Conservation (phyloP, 768 basidiomycete species). For the Tylopilus intermedius region DNA sequence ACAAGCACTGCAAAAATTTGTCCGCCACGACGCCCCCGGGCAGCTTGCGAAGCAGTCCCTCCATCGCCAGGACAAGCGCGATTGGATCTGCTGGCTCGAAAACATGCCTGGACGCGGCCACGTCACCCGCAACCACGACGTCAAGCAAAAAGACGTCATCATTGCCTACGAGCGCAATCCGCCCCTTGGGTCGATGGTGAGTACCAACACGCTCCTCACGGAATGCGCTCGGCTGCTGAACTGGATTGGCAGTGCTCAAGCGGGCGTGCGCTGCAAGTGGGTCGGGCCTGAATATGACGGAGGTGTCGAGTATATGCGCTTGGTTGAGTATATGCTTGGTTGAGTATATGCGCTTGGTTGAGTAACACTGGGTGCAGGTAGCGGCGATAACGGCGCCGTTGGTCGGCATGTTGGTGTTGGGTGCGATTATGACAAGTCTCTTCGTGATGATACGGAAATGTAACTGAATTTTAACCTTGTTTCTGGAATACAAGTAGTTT, state of each 20-base stretch:
- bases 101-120: background rate
- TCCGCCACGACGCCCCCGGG: background rate
- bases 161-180: background rate
- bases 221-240: conserved; percentile 42
- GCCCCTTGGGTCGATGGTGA: conserved; percentile 31
- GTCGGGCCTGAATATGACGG: background rate
- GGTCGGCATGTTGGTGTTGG: no score
- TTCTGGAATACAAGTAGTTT: no score
- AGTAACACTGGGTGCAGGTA: no score
- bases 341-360: no score
- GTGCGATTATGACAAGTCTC: no score
- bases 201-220: conserved; percentile 8
- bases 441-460: no score
- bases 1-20: conserved; percentile 25
- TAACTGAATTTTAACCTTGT: no score
- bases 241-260: no score
- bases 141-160: background rate
- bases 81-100: background rate
- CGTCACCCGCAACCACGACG: background rate
- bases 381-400: no score
- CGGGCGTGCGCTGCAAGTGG: conserved; percentile 3
- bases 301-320: no score
- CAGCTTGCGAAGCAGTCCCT: background rate
- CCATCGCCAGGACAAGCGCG: background rate
- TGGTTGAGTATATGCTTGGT: no score